Percentiles rank a stretch among this genome's conserved stretches.
phyloP scores from a whole-genome alignment of 441 rosid species.

The Geranium incanum region DNA sequence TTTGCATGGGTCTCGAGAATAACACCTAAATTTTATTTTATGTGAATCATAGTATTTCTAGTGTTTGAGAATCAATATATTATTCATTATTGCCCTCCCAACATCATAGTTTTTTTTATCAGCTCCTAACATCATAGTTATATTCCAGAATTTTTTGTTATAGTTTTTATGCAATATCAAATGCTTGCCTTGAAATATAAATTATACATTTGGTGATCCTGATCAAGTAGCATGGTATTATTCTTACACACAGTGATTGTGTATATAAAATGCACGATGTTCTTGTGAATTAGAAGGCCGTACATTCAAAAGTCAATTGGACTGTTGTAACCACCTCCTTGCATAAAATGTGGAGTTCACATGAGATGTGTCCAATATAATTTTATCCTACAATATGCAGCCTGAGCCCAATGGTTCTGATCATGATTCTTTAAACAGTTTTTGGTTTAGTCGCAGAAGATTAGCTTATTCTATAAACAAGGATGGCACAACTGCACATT shows the following conservation, averaged over 20 bases:
- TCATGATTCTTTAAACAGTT: conserved; percentile 2
- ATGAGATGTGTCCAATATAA: background rate
- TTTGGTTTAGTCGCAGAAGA: background rate
- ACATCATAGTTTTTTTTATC: background rate
- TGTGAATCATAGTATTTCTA: background rate
- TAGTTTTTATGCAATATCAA: background rate
- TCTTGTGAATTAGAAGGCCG: background rate
- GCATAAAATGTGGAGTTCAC: background rate
- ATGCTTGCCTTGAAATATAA: background rate
- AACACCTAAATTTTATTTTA: background rate
- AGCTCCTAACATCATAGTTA: background rate
- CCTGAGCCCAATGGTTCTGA: background rate
- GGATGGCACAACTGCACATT: background rate
- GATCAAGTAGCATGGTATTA: conserved; percentile 1
- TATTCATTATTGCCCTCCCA: background rate
- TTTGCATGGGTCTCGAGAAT: background rate
- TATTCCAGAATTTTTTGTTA: background rate
- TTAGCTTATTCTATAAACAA: background rate
- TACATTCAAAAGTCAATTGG: background rate
- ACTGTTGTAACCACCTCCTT: background rate
- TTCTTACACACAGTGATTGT: background rate
- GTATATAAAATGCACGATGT: background rate
- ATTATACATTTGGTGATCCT: background rate
- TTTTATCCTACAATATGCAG: background rate
- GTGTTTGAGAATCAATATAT: background rate